Base-by-base conservation (phyloP, 345 rosid species). In the Nephelium lappaceum region DNA sequence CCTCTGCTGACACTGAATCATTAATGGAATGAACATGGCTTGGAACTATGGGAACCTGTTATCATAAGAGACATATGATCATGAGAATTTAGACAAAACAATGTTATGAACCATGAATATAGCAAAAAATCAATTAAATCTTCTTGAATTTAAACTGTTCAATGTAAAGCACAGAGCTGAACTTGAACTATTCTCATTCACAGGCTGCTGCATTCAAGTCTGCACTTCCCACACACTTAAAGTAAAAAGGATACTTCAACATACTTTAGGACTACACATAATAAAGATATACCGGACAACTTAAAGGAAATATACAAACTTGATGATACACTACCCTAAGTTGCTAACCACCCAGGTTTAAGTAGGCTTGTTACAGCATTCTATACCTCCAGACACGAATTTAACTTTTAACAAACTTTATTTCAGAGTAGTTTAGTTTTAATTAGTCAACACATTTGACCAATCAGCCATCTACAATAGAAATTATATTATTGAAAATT, bases 21-120 rank as follows among this genome's bases (percentile, higher is more conserved):
- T 95, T 93, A 39, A 93, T 92, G 31, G 96, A 92, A 84, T 92
- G 88, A 75, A 93, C 86, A 61, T 92, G 97, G 68, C 96, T 87
- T 7, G 95, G 94, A 53, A 89, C 85, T 80, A 93, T 83, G 0
- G 93, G 93, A 11, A 95, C 93, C 99, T 95, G 91, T 51, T 51
- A 49, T 72, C 49, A 63, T 8, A 15, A 67, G 60, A 74, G 18
- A 47, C 73, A 27, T 41, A 51, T 58, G 53, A 76, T 5, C 67
- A 78, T 27, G 60, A 63, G 66, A 75, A 39, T 61, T 45, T 14
- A 66, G 57, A 73, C 16, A 19, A 42, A 39, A 6, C 39, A 12
- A 47, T 4, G 25, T 15, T 6, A 70, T 15, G 76, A 69, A 69
- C 47, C 68, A 73, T 31, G 43, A 55, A 24, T 25, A 31, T 8